A percentile compares a stretch with the other conserved stretches of the same genome.
These are phyloP conservation scores for Davidsoniella eucalypti DNA, from an alignment of 2,329 filamentous ascomycete species.

Conservation along the genomic window DNA sequence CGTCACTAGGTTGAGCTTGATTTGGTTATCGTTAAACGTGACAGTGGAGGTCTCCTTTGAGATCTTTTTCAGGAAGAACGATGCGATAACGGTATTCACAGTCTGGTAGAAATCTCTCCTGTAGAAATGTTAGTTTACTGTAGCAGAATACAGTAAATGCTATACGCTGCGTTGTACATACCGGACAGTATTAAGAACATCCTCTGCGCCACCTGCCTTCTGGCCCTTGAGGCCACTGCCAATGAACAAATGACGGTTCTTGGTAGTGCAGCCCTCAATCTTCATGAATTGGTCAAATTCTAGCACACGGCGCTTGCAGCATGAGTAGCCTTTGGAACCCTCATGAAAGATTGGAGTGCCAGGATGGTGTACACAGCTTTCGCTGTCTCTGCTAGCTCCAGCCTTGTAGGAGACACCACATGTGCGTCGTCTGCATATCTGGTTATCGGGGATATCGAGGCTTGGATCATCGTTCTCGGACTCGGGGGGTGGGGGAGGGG, in stretches of 20 bases:
- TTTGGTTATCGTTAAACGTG: constrained; percentile 42
- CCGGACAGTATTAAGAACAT: constrained; percentile 63
- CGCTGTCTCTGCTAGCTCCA: constrained; percentile 43
- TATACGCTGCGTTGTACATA: constrained; percentile 23
- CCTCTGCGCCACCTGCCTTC: constrained; percentile 38
- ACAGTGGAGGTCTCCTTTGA: constrained; percentile 64
- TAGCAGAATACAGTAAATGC: background rate
- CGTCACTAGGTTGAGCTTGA: constrained; percentile 73
- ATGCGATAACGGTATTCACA: constrained; percentile 64
- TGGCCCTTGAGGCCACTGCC: constrained; percentile 53
- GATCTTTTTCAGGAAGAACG: constrained; percentile 94
- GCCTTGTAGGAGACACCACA: constrained; percentile 54
- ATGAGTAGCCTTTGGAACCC: constrained; percentile 93
- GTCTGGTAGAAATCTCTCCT: constrained; percentile 90
- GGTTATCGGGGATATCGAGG: constrained; percentile 54
- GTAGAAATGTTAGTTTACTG: background rate
- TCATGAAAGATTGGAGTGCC: constrained; percentile 91
- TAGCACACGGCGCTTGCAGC: constrained; percentile 85
- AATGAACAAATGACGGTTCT: constrained; percentile 69
- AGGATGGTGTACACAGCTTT: constrained; percentile 77
- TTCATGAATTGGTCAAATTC: constrained; percentile 98
- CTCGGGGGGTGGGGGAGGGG: constrained; percentile 50
- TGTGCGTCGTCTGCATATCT: constrained; percentile 59
- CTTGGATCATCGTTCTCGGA: constrained; percentile 76
- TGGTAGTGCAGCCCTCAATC: constrained; percentile 78